Percentiles rank a stretch among this genome's conserved stretches.
phyloP scores from a whole-genome alignment of 2,329 filamentous ascomycete genomes.

The Madurella mycetomatis region DNA sequence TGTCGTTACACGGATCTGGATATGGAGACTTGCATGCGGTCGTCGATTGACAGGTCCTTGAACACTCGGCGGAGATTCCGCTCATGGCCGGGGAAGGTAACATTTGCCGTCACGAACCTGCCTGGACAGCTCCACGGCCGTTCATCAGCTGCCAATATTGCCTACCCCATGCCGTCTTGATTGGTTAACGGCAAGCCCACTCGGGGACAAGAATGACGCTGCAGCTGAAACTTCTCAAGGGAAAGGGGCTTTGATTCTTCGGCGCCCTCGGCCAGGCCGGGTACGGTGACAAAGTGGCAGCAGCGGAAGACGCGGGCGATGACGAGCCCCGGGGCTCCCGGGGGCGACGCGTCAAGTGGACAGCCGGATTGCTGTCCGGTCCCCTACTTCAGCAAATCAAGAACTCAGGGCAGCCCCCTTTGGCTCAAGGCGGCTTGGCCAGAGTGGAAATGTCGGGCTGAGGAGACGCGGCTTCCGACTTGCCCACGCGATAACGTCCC shows the following conservation, averaged over 20 bases:
- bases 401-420: too few relatives aligned
- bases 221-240: slow-evolving; percentile 33
- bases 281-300: background rate
- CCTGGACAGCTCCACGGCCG: background rate
- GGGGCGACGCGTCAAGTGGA: background rate
- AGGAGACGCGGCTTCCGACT: background rate
- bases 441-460: background rate
- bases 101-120: background rate
- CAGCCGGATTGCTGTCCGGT: background rate
- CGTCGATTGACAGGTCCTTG: slow-evolving; percentile 3
- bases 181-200: slow-evolving; percentile 29
- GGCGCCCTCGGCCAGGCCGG: slow-evolving; percentile 1
- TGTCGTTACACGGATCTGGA: slow-evolving; percentile 13
- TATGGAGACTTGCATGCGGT: slow-evolving; percentile 8
- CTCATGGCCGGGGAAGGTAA: background rate
- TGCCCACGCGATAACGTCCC: background rate
- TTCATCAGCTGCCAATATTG: slow-evolving; percentile 21
- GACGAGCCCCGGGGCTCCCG: slow-evolving; percentile 11
- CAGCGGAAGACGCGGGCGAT: slow-evolving; percentile 12
- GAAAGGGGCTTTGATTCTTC: background rate
- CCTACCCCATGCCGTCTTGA: slow-evolving; percentile 20
- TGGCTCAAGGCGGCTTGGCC: background rate
- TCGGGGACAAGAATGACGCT: slow-evolving; percentile 32
- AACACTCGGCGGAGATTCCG: background rate
- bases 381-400: background rate